A percentile compares a stretch with the other conserved stretches of the same genome.
Evolutionary conservation across 2,329 filamentous ascomycete species (phyloP).

Genomic region (Curvularia eragrostidis): DNA sequence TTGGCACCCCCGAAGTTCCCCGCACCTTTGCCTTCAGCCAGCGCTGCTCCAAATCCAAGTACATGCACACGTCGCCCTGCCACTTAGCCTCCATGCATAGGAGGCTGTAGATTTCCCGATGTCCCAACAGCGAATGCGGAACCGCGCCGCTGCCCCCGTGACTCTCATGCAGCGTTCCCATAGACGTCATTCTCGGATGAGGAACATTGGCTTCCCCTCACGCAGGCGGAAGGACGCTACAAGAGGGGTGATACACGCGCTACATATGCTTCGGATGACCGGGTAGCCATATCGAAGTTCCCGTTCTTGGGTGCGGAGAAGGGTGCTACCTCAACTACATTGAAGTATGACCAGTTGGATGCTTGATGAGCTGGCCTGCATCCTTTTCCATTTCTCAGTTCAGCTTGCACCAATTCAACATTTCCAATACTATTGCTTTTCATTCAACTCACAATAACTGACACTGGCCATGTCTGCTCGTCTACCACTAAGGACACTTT

Average conservation of each 20-base stretch:
- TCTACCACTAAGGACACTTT: slow-evolving; percentile 28
- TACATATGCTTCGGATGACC: slow-evolving; percentile 35
- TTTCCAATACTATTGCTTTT: background rate
- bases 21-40: slow-evolving; percentile 10
- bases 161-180: background rate
- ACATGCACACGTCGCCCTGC: background rate
- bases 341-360: background rate
- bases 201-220: slow-evolving; percentile 8
- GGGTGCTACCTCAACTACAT: slow-evolving; percentile 13
- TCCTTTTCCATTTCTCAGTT: background rate
- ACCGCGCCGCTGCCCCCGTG: slow-evolving; percentile 4
- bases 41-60: background rate
- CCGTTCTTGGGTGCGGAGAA: slow-evolving; percentile 13
- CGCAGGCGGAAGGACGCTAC: slow-evolving; percentile 12
- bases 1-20: slow-evolving; percentile 28
- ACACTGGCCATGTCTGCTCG: slow-evolving; percentile 31
- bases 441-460: background rate
- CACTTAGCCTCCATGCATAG: background rate
- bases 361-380: background rate
- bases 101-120: background rate
- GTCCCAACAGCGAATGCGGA: background rate
- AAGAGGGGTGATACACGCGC: slow-evolving; percentile 40
- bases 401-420: background rate
- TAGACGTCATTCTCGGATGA: slow-evolving; percentile 24
- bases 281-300: slow-evolving; percentile 16